Percentiles rank a stretch among this genome's conserved stretches.
Evolutionary conservation across 805 yeast genomes (phyloP).

Genomic region (Candida lessepsii): DNA sequence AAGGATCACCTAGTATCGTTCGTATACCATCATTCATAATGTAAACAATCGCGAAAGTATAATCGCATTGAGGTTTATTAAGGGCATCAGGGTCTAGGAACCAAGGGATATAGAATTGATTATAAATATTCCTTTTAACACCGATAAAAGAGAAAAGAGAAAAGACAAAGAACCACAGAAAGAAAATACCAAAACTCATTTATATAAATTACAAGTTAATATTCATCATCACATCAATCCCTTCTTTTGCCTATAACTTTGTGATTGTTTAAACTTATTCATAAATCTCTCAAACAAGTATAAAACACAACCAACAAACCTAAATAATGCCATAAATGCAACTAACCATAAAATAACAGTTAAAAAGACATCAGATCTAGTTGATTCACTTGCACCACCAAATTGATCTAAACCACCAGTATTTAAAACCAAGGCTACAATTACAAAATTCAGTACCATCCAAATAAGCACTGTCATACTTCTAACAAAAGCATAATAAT

Average conservation of each 20-base stretch:
- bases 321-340: conserved; percentile 57
- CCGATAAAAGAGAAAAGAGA: no score
- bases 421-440: conserved; percentile 42
- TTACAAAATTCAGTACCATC: conserved; percentile 44
- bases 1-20: conserved; percentile 16
- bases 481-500: conserved; percentile 45
- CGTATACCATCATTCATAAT: conserved; percentile 12
- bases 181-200: no score
- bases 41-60: conserved; percentile 14
- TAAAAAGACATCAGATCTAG: conserved; percentile 42
- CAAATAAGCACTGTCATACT: conserved; percentile 47
- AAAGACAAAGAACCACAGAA: no score
- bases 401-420: conserved; percentile 46
- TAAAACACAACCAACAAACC: conserved; percentile 52
- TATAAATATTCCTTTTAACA: no score
- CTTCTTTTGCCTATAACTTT: conserved; percentile 14
- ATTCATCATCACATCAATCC: conserved; percentile 11
- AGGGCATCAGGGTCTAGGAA: no score
- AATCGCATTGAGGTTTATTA: no score
- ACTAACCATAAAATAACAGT: conserved; percentile 61
- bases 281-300: conserved; percentile 44
- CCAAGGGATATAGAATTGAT: no score
- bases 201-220: no score
- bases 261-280: conserved; percentile 22
- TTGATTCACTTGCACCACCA: conserved; percentile 29